Base-by-base conservation (phyloP, 2,329 filamentous ascomycete species). In the Pestalotiopsis sp. region DNA sequence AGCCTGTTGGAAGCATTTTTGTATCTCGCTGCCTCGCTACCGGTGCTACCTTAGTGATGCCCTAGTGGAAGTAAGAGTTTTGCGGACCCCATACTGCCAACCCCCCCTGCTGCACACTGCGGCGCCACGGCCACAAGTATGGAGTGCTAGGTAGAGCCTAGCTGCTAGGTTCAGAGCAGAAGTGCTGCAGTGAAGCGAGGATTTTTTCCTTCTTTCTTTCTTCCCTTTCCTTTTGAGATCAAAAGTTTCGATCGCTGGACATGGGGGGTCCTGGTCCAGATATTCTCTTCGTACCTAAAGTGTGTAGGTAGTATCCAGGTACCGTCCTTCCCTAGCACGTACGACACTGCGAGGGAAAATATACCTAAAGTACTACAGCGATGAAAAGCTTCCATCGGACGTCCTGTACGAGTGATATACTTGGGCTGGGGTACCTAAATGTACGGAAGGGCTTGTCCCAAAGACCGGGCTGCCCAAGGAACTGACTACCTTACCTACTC, bases 1-100 rank as follows among this genome's bases (percentile, higher is more conserved):
- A 14, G 41, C 41, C 41, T n/a, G n/a, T 49, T 14, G 41, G 13
- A 14, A 49, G 41, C 13, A 14, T n/a, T 49, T 14, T 14, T 49
- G 41, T 49, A n/a, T 49, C 41, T 49, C 39, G 31, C 66, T 62
- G 65, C 36, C 49, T 49, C 31, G 38, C 61, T 65, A 52, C 68
- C 61, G 63, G 56, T 49, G 27, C 59, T 61, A 27, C 23, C 13
- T n/a, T 61, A 62, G 57, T 27, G n/a, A 20, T 56, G 59, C 49
- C 62, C 45, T 68, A 70, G 68, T 59, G 63, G 66, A 66, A 56
- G 63, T 63, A 67, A 70, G 69, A 73, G 70, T 68, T 72, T 74
- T 69, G 68, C 68, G 68, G 64, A 36, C 58, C 67, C 71, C 31
- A 36, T 73, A 59, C 20, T 9, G 20, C 45, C 7, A n/a, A 52